Percentiles rank a stretch among this genome's conserved stretches.
Evolutionary conservation across 2,329 filamentous ascomycete species (phyloP).

Genomic region (Ophiostoma sp.): DNA sequence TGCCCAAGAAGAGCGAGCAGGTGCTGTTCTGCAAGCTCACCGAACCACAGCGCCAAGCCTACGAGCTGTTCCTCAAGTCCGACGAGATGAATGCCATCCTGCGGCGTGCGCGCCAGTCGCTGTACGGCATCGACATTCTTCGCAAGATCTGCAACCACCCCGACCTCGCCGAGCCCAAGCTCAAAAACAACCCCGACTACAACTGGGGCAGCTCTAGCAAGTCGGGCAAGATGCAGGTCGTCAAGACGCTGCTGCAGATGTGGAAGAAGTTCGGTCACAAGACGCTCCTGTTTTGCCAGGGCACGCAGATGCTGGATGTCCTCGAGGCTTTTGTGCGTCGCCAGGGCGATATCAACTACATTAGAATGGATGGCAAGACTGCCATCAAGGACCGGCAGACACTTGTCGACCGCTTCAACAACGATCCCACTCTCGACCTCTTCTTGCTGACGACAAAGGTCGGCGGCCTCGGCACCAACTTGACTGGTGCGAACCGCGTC

Average conservation of each 20-base stretch:
- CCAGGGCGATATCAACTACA: slow-evolving; percentile 64
- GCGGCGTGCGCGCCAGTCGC: slow-evolving; percentile 65
- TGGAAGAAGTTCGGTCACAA: slow-evolving; percentile 93
- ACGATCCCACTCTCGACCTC: slow-evolving; percentile 68
- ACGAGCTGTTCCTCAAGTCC: slow-evolving; percentile 74
- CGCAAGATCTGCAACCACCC: slow-evolving; percentile 98
- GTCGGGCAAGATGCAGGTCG: slow-evolving; percentile 94
- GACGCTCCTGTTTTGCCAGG: slow-evolving; percentile 86
- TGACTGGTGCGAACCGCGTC: slow-evolving; percentile 90
- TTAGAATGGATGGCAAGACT: slow-evolving; percentile 91
- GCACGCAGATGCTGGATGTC: slow-evolving; percentile 92
- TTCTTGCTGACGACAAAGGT: slow-evolving; percentile 95
- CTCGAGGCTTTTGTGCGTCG: slow-evolving; percentile 72
- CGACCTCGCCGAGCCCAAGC: slow-evolving; percentile 65
- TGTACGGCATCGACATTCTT: slow-evolving; percentile 86
- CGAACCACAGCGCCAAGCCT: slow-evolving; percentile 68
- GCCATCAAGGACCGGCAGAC: slow-evolving; percentile 81
- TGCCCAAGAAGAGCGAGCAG: slow-evolving; percentile 93
- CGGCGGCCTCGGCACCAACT: slow-evolving; percentile 85
- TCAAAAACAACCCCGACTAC: slow-evolving; percentile 56
- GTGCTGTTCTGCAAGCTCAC: slow-evolving; percentile 95
- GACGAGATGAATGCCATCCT: slow-evolving; percentile 82
- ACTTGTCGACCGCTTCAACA: slow-evolving; percentile 91
- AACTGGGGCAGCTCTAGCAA: slow-evolving; percentile 71
- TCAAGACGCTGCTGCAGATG: slow-evolving; percentile 76